phyloP scores from a whole-genome alignment of 495 filamentous ascomycete species.

The Neurospora sublineolata region DNA sequence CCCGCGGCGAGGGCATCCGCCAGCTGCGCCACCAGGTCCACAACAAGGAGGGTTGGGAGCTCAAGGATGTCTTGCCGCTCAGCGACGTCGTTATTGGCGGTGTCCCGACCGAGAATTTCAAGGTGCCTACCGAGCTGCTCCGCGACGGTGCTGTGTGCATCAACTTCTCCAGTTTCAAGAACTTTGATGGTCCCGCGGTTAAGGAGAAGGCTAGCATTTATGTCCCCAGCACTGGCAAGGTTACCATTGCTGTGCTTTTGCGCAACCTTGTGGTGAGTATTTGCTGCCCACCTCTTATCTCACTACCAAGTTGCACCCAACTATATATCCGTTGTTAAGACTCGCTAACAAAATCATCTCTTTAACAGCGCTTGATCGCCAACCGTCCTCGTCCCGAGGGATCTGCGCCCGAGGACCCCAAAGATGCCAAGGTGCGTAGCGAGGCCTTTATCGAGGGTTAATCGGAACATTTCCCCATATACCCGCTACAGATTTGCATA shows the following conservation, averaged over 20 bases:
- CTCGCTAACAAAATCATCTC: not conserved
- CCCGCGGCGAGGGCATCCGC: conserved; percentile 71
- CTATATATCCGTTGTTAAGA: not conserved
- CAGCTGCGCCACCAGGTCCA: conserved; percentile 73
- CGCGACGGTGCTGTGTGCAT: conserved; percentile 88
- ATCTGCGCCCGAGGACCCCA: conserved; percentile 16
- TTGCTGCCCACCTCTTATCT: not conserved
- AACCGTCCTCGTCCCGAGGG: conserved; percentile 23
- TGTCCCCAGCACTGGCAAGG: conserved; percentile 92
- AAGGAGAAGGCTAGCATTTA: conserved; percentile 96
- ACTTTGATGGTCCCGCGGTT: conserved; percentile 70
- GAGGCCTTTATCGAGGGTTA: conserved; percentile 28
- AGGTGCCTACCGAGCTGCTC: conserved; percentile 72
- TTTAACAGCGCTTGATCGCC: conserved; percentile 28
- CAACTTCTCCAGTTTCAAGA: conserved; percentile 94
- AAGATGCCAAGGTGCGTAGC: conserved; percentile 24
- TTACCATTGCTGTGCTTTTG: conserved; percentile 85
- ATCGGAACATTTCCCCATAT: not conserved
- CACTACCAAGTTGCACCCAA: not conserved
- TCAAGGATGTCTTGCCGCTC: conserved; percentile 70
- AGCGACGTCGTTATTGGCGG: conserved; percentile 92
- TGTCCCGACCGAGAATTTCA: conserved; percentile 77
- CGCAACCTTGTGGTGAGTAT: conserved; percentile 72
- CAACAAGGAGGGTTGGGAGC: conserved; percentile 59
- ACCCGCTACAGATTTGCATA: not conserved